Base-by-base conservation (phyloP, 2,329 filamentous ascomycete genomes). In the Ascochyta fabae region DNA sequence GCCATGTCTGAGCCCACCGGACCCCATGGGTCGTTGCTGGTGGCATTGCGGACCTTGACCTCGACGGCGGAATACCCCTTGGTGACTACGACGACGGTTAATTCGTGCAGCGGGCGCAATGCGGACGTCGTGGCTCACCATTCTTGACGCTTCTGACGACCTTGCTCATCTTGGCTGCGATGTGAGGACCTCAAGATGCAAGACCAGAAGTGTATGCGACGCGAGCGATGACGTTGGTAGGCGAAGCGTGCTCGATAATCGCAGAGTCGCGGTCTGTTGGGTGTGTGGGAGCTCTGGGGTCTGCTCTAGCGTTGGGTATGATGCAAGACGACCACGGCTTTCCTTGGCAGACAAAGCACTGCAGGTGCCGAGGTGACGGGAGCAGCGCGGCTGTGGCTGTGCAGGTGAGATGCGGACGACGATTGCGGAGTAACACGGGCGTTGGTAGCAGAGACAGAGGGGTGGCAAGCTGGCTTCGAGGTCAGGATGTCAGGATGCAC, bases 11-110 rank as follows among this genome's bases (percentile, higher is more conserved):
- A 96, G 58, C 95, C 95, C 39, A 94, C 96, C 48, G 95, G 95
- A 65, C 95, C 95, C 95, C 95, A 99, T 80, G 93, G 91, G 74
- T 98, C 95, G 76, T 99, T 99, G 80, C 93, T 98, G 60, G 95
- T 99, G 61, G 95, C 65, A 72, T 73, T 77, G 53, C 70, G 75
- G 78, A 99, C 95, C 83, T 98, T 98, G 77, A 98, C 91, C 83
- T 99, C 94, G 70, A 96, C 92, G 65, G 85, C 88, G 33, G 94
- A 97, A 77, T 99, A 99, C 69, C 95, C 95, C 82, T 98, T 99
- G 77, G 95, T 98, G 79, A 99, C 94, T 57, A 23, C 23, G 23
- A 27, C 13, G 45, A n/a, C 24, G 45, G 35, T 57, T 33, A 57
- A n/a, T n/a, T 12, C 6, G 22, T 44, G 36, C 39, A 19, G 48